Base-by-base conservation (phyloP, 257 asterid genomes). In the Scutellaria barbata region DNA sequence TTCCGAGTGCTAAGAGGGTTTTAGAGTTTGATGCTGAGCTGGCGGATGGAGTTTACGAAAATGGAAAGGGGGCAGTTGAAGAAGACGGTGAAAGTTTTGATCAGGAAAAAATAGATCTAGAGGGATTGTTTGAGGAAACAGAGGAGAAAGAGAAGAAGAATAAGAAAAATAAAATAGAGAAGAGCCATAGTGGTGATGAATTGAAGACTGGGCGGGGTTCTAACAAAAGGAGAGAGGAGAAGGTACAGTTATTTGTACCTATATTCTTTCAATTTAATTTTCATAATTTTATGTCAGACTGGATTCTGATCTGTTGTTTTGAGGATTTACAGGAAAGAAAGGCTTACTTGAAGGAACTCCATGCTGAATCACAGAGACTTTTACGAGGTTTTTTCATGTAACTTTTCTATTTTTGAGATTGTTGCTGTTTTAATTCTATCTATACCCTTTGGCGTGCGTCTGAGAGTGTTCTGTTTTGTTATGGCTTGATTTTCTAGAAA, bases 341-440 rank as follows among this genome's bases (percentile, higher is more conserved):
- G 77, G 79, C 81, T 16, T 73, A 82, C 72, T 83, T 88, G 9
- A 76, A 83, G 80, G 90, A 89, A 51, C 96, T 94, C 69, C 99
- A 94, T 75, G 95, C 88, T 75, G 99, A 94, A 73, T 82, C 98
- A 48, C 99, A 94, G 83, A 87, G 89, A 62, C 48, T 94, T 46
- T 76, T 91, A 72, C 79, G 98, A 88, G 99, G 99, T 91, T 58
- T 63, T 30, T 42, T 50, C 22, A 5, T 18, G 39, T 6, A 41
- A 16, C 22, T 14, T 40, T 10, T 22, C 46, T 53, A 5, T 39
- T 45, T 67, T 43, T 33, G 57, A 55, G 68, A 16, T 66, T 33
- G 35, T 17, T 58, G 39, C 58, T 51, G 18, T 40, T 58, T 61
- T 20, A 25, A 2, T 65, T 22, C 51, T 63, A 13, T 53, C 10